Evolutionary conservation across 805 yeast species (phyloP).

Genomic region (Yamadazyma nakazawae): DNA sequence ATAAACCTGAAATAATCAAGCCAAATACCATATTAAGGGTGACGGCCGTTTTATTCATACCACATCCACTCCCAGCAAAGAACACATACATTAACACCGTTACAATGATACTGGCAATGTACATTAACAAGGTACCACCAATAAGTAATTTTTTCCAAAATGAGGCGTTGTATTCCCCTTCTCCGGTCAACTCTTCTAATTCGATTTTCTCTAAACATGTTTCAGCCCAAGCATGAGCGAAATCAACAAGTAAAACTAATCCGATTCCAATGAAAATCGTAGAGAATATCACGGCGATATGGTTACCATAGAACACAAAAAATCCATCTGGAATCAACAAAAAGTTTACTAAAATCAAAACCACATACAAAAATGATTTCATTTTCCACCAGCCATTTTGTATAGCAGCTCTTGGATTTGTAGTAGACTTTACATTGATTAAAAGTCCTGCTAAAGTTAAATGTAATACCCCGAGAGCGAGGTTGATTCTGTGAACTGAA

Average conservation of each 20-base stretch:
- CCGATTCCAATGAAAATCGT: conserved; percentile 87
- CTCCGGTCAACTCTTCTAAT: conserved; percentile 57
- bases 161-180: conserved; percentile 44
- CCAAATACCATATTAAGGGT: conserved; percentile 69
- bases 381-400: conserved; percentile 93
- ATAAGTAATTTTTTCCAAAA: conserved; percentile 80
- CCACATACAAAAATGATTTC: conserved; percentile 60
- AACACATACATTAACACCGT: conserved; percentile 76
- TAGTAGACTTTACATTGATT: conserved; percentile 71
- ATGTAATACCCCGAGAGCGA: conserved; percentile 82
- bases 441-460: conserved; percentile 63
- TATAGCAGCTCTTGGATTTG: conserved; percentile 71
- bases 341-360: conserved; percentile 60
- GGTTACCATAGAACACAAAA: conserved; percentile 87
- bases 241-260: conserved; percentile 84
- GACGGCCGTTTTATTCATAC: conserved; percentile 86
- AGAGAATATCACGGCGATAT: conserved; percentile 80
- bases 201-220: conserved; percentile 89
- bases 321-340: conserved; percentile 77
- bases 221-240: conserved; percentile 99
- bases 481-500: conserved; percentile 89
- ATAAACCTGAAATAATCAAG: conserved; percentile 60
- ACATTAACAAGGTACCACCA: conserved; percentile 87
- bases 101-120: conserved; percentile 65
- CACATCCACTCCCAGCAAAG: conserved; percentile 79